Evolutionary conservation across 768 basidiomycete genomes (phyloP).

Genomic region (Leccinum incarnatum): DNA sequence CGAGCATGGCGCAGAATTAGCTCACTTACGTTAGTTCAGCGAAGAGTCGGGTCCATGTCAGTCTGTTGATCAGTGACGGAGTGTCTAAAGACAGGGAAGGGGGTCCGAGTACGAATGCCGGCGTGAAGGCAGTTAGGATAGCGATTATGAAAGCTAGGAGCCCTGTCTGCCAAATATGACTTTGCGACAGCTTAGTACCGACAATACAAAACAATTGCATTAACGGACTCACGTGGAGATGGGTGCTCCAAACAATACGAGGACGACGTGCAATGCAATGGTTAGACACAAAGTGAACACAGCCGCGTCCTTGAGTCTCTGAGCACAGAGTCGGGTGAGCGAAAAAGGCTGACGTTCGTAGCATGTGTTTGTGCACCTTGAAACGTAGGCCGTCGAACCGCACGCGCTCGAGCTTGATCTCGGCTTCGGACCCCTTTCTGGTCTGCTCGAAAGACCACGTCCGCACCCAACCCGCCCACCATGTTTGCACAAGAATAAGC

Average conservation of each 20-base stretch:
- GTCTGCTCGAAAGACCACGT: constrained; percentile 51
- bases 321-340: constrained; percentile 4
- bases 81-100: constrained; percentile 47
- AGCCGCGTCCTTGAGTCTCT: constrained; percentile 55
- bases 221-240: constrained; percentile 45
- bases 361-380: constrained; percentile 34
- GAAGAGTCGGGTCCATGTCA: constrained; percentile 78
- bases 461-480: constrained; percentile 72
- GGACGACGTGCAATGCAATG: constrained; percentile 42
- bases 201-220: neutral
- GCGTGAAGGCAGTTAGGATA: constrained; percentile 60
- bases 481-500: constrained; percentile 51
- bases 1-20: neutral
- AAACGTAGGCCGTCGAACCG: constrained; percentile 37
- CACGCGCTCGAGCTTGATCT: constrained; percentile 43
- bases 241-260: constrained; percentile 78
- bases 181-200: constrained; percentile 24
- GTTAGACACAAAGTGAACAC: constrained; percentile 51
- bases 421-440: constrained; percentile 40
- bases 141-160: constrained; percentile 69
- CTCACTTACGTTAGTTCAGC: constrained; percentile 73
- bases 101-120: constrained; percentile 65
- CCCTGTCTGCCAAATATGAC: constrained; percentile 58
- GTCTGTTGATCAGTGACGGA: constrained; percentile 49
- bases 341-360: neutral